Evolutionary conservation across 805 yeast genomes (phyloP), one percentile per base, ranked within the genome.

Genomic region (Cyberlindnera maclurae): DNA sequence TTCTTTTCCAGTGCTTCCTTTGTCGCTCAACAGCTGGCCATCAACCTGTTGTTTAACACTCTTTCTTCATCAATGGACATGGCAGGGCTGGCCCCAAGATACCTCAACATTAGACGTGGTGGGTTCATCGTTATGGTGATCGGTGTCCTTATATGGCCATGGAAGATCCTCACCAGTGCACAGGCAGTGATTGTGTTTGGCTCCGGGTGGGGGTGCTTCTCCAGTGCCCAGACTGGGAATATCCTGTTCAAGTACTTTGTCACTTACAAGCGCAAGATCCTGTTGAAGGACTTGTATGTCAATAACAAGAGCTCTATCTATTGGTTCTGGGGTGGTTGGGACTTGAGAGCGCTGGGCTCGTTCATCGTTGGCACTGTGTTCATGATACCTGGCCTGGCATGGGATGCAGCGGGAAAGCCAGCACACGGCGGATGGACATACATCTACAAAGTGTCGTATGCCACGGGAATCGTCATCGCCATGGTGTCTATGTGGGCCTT

Each of bases 71-170:
- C 51, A 15, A 54, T 52, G 55, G 58, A 54, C 34, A 36, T 54
- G 16, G 47, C 57, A 15, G 54, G 53, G 10, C 39, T 50, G 12
- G 41, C 39, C 26, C 58, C 58, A 24, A 49, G 44, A 37, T 52
- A 49, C 42, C 44, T 53, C 28, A 49, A 53, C 34, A 67, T 71
- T 34, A 58, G 49, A 33, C 41, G 69, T 44, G 70, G 71, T 34
- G 58, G 63, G 3, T 30, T 58, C 12, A 37, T 60, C 15, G 50
- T 55, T 15, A 55, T 64, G 4, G 30, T 57, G 2, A 41, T 64
- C 12, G 60, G 64, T 9, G 55, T 62, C 48, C 58, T 55, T 4
- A 55, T 58, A 22, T 65, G 59, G 40, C 67, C 67, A 2, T 62
- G 65, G 65, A 56, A 56, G 46, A 58, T 68, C 39, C 37, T 49